Base-by-base conservation (phyloP, 108 stramenopile genomes). In the Fragilaria crotonensis region DNA sequence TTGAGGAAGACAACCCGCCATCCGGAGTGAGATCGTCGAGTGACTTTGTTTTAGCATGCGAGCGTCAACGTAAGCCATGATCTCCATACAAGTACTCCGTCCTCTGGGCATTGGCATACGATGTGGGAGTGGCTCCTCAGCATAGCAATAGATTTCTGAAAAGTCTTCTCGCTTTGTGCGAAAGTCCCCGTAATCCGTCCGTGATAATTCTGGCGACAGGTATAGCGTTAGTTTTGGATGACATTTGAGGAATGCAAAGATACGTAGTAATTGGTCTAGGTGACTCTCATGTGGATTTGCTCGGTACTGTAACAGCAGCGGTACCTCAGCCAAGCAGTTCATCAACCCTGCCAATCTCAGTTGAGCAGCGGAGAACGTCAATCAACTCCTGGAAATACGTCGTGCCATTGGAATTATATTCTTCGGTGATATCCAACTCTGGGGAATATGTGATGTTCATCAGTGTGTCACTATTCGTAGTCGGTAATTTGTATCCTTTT, bases 351-450 rank as follows among this genome's bases (percentile, higher is more conserved):
- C 66, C 66, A 0, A 76, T 22, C 48, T 75, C 64, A 23, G 33
- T 30, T 25, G 60, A 56, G 72, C 75, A 80, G 22, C 68, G 33
- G 1, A 73, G 57, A 2, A 75, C 54, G 2, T 72, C 72, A 33
- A 80, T 70, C 9, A 80, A 29, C 25, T 62, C 61, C 36, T 62
- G 61, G 31, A 26, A 53, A n/a, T 32, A 53, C 41, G 14, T 18
- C 4, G 22, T 52, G 5, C 25, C 52, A 14, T 52, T 32, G 5
- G 18, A 19, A 25, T 32, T 33, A 14, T 52, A 33, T 25, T 62
- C 61, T 23, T 50, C 30, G 21, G 52, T 33, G 3, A 4, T 22
- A 53, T 62, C 61, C n/a, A 53, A 22, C 25, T 62, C 61, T 3
- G 61, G 61, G 31, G 4, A 4, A 53, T 62, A 62, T n/a, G 18